phyloP scores from a whole-genome alignment of 106 monocot genomes.

The Xerophyta viscosa region DNA sequence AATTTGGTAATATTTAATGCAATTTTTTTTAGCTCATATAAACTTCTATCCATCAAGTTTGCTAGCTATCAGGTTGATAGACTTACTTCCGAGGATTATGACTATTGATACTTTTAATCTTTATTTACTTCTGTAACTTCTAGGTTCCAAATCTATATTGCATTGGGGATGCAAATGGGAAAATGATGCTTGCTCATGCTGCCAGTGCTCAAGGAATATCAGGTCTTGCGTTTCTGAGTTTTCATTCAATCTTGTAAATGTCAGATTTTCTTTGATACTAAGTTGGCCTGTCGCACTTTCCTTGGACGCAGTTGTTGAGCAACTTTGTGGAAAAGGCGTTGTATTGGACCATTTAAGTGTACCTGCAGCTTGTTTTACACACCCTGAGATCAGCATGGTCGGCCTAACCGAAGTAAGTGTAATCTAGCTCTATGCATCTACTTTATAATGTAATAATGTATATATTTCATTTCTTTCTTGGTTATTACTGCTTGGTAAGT shows the following conservation, averaged over 20 bases:
- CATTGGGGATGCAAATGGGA: conserved; percentile 98
- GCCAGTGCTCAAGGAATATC: conserved; percentile 99
- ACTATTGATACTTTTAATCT: too few relatives aligned
- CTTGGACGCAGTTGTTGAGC: conserved; percentile 67
- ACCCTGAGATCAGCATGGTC: conserved; percentile 98
- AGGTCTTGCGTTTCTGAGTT: conserved; percentile 24
- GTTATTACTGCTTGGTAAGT: too few relatives aligned
- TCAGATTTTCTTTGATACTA: background rate
- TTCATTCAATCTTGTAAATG: background rate
- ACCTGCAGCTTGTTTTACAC: conserved; percentile 98
- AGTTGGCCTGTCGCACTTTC: background rate
- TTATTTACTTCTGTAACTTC: background rate
- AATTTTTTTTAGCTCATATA: background rate
- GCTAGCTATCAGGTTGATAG: background rate
- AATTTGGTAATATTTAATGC: conserved; percentile 57
- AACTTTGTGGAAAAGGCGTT: conserved; percentile 64
- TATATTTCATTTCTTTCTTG: too few relatives aligned
- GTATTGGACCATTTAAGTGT: conserved; percentile 94
- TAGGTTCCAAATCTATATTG: conserved; percentile 92
- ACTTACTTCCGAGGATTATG: too few relatives aligned
- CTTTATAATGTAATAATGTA: too few relatives aligned
- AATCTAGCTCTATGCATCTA: too few relatives aligned
- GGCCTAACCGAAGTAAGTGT: conserved; percentile 94
- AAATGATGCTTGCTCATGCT: conserved; percentile 99
- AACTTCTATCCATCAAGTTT: background rate